phyloP scores from a whole-genome alignment of 148 eudicot species.

The Heliamphora exappendiculata region DNA sequence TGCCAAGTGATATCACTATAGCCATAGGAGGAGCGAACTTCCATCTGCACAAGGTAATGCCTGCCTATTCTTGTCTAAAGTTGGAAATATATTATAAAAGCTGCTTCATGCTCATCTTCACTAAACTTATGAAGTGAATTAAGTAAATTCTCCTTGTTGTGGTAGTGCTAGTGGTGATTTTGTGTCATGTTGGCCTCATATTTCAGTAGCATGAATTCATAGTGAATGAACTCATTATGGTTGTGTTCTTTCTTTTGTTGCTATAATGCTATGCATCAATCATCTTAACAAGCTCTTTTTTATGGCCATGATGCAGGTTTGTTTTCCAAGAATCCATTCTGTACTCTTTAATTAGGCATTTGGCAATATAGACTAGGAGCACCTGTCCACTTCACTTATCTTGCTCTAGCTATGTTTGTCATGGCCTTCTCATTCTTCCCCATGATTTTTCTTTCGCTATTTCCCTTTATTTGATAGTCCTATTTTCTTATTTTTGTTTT shows the following conservation, averaged over 20 bases:
- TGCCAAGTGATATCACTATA: slow-evolving; percentile 69
- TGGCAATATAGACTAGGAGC: background rate
- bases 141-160: background rate
- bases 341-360: background rate
- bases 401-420: background rate
- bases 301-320: background rate
- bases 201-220: background rate
- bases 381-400: background rate
- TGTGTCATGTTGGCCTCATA: background rate
- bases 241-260: background rate
- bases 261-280: background rate
- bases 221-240: background rate
- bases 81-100: background rate
- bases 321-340: background rate
- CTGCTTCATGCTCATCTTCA: too few species aligned
- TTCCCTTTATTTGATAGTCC: too few species aligned
- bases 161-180: background rate
- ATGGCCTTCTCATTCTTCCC: background rate
- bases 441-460: background rate
- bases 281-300: background rate
- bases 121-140: too few species aligned
- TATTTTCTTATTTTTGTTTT: too few species aligned
- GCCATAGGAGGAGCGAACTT: slow-evolving; percentile 51
- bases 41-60: slow-evolving; percentile 82
- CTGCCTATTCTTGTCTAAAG: background rate